Base-by-base conservation (phyloP, 2,329 filamentous ascomycete species). In the Herpotrichia juniperi region DNA sequence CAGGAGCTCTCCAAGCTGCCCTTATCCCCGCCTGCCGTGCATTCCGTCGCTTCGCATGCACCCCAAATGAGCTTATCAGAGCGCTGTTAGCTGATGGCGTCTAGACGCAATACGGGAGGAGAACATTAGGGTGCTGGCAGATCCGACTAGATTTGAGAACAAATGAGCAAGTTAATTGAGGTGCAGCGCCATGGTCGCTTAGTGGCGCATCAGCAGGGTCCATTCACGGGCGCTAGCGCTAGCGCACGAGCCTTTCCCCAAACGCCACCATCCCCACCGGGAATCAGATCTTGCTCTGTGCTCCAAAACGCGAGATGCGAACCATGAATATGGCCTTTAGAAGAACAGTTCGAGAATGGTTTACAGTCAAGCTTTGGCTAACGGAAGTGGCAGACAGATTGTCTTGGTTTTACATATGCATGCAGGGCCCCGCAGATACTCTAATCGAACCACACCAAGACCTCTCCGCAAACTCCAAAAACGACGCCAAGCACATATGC, bases 151-250 rank as follows among this genome's bases (percentile, higher is more conserved):
- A 49, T 34, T 48, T 51, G 57, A 58, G 63, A 55, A 53, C 21
- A 46, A 35, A 57, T 69, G 68, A 68, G 67, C 67, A 70, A 67
- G 64, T 71, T 71, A 66, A 51, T 40, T n/a, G n/a, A n/a, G n/a
- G n/a, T n/a, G n/a, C 21, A 46, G 43, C 11, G 24, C 48, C 22
- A 31, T 32, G 42, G 45, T 42, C 10, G 31, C 44, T 47, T 40
- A 16, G 16, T 39, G 43, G 40, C 30, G 19, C n/a, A 16, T 31
- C 25, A 28, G 50, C 59, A 58, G 63, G 64, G 50, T 59, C 25
- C 24, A 39, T 50, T 56, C 56, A 56, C 50, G n/a, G n/a, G n/a
- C n/a, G 46, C 51, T 57, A 57, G 25, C 8, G 21, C 12, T 17
- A 25, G 21, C 21, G 37, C 42, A 34, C 19, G 26, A 19, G n/a